Evolutionary conservation across 2,329 filamentous ascomycete genomes (phyloP).

Genomic region (Neopestalotiopsis rosae): DNA sequence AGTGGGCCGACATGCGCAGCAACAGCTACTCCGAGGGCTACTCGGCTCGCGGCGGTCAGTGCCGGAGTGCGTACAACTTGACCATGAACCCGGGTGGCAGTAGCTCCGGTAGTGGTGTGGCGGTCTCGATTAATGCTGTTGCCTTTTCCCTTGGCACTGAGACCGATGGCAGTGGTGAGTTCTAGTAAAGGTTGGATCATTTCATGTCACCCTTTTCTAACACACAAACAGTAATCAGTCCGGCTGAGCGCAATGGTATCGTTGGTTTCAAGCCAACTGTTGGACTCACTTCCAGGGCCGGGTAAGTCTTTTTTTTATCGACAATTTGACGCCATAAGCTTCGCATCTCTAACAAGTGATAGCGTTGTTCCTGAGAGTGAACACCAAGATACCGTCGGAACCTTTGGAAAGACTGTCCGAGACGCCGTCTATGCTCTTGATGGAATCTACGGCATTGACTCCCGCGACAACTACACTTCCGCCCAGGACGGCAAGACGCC

Average conservation of each 20-base stretch:
- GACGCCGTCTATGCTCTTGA: conserved; percentile 72
- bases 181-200: too few species aligned
- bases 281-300: conserved; percentile 69
- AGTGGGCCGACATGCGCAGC: conserved; percentile 57
- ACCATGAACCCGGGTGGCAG: conserved; percentile 72
- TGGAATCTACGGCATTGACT: conserved; percentile 69
- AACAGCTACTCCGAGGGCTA: conserved; percentile 75
- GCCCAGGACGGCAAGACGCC: conserved; percentile 62
- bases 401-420: conserved; percentile 70
- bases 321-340: accelerated
- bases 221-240: conserved; percentile 62
- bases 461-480: conserved; percentile 68
- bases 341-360: conserved; percentile 4
- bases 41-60: conserved; percentile 67
- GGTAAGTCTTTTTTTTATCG: conserved; percentile 18
- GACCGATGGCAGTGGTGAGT: conserved; percentile 68
- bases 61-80: conserved; percentile 70
- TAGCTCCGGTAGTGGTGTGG: conserved; percentile 69
- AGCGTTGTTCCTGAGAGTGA: conserved; percentile 67
- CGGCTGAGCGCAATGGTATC: conserved; percentile 70
- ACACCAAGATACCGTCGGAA: conserved; percentile 73
- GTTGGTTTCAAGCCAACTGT: conserved; percentile 81
- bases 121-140: conserved; percentile 67
- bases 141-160: conserved; percentile 75
- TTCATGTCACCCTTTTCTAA: not conserved